These are phyloP conservation scores for Plantago coronopus DNA, from an alignment of 305 asterid species.

Conservation along the genomic window DNA sequence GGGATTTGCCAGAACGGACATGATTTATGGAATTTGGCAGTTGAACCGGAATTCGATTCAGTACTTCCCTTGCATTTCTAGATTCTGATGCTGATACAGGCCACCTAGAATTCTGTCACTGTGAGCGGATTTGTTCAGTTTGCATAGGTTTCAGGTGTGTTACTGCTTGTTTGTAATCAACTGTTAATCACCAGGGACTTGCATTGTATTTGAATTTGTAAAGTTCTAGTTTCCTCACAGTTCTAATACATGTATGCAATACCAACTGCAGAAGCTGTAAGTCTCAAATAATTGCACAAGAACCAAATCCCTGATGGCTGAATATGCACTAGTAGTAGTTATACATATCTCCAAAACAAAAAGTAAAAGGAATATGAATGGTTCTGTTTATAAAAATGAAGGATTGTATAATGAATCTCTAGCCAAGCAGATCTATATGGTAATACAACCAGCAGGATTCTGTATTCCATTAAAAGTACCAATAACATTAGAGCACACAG, in stretches of 20 bases:
- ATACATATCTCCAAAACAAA: too few species aligned
- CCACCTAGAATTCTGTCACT: not conserved
- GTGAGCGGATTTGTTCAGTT: not conserved
- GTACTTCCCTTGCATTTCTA: constrained; percentile 12
- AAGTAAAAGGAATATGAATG: too few species aligned
- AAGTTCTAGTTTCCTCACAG: too few species aligned
- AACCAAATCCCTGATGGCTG: too few species aligned
- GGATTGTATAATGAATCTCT: not conserved
- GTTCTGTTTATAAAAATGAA: too few species aligned
- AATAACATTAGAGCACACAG: constrained; percentile 40
- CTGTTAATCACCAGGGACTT: not conserved
- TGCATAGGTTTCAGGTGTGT: too few species aligned
- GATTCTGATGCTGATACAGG: not conserved
- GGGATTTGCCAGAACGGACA: constrained; percentile 34
- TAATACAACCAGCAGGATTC: constrained; percentile 41
- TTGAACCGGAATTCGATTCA: constrained; percentile 1
- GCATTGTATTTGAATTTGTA: not conserved
- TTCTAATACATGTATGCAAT: too few species aligned
- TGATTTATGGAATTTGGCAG: not conserved
- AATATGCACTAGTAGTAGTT: too few species aligned
- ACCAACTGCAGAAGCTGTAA: too few species aligned
- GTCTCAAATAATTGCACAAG: too few species aligned
- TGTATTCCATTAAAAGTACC: constrained; percentile 45
- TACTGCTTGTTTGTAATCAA: not conserved
- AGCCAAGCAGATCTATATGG: constrained; percentile 18